A percentile compares a stretch with the other conserved stretches of the same genome.
These are phyloP conservation scores for Paramecium sexaurelia DNA, from an alignment of 73 alveolate genomes.

Conservation along the genomic window DNA sequence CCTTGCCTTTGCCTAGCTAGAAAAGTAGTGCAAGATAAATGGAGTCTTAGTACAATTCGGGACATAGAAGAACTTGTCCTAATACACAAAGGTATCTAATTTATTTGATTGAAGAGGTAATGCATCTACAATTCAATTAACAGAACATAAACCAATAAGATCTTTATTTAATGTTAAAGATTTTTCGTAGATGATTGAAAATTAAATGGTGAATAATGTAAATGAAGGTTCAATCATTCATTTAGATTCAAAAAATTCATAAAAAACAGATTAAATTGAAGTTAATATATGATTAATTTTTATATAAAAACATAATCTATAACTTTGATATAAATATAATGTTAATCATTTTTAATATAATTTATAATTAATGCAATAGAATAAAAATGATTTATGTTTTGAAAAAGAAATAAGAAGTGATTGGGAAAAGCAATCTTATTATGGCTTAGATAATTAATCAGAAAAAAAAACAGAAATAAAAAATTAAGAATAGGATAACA, in stretches of 20 bases:
- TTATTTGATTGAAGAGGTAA: not conserved
- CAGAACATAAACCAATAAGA: not conserved
- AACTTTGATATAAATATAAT: too few species aligned
- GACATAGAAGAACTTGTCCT: not conserved
- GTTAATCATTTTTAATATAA: too few species aligned
- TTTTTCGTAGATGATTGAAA: not conserved
- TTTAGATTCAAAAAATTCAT: conserved; percentile 5
- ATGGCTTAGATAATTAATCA: too few species aligned
- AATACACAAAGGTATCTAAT: not conserved
- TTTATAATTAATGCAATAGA: too few species aligned
- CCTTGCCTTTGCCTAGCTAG: not conserved
- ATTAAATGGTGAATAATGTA: not conserved
- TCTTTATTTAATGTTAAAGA: conserved; percentile 41
- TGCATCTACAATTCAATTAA: not conserved
- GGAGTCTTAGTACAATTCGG: not conserved
- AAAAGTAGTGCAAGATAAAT: conserved; percentile 10
- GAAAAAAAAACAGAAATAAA: too few species aligned
- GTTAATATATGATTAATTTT: conserved; percentile 41
- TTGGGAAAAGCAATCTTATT: too few species aligned
- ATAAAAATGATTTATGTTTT: too few species aligned
- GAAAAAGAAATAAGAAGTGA: too few species aligned
- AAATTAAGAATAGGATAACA: too few species aligned
- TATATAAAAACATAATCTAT: too few species aligned
- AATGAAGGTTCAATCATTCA: conserved; percentile 30
- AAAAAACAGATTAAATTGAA: not conserved